Evolutionary conservation across 139 green algal genomes (phyloP), one percentile per base, ranked within the genome.

Genomic region (Trebouxia sp.): DNA sequence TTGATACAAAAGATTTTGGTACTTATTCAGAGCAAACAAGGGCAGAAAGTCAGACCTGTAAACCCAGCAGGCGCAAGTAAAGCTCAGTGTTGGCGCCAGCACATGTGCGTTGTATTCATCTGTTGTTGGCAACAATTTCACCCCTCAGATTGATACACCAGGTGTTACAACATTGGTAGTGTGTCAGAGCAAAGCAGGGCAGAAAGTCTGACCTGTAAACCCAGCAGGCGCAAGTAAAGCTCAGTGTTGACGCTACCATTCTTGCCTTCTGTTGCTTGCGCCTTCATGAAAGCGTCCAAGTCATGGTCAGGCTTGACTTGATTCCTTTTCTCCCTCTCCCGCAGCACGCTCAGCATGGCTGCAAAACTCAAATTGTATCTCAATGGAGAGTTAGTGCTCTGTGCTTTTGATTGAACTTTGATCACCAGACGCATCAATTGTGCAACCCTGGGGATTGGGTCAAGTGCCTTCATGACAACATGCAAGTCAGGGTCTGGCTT

Each of bases 201-300:
- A n/a, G n/a, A n/a, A n/a, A n/a, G n/a, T 28, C 50, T 58, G 22
- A 22, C 50, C 50, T 17, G 22, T 22, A 69, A 5, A 12, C 56
- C 86, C 53, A 93, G 72, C 43, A 93, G 69, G 24, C 85, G 62
- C 32, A 92, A 72, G 7, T 86, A 81, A 8, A 89, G 53, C 39
- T 82, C 81, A 32, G 69, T 65, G 55, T 81, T 85, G 24, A 84
- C 37, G 80, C 53, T 80, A 12, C 55, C 70, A 22, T n/a, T 41
- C 53, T 76, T 56, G 20, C 37, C 50, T 26, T 74, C 53, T 15
- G 26, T 35, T 3, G 43, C 39, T 14, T 56, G 35, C 20, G 42
- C 83, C 69, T 79, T 65, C 81, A 85, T 79, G 28, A 85, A 85
- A 14, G 48, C 75, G 47, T 85, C 65, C 32, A 85, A 41, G 9